Evolutionary conservation across 2,329 filamentous ascomycete genomes (phyloP).

Genomic region (Aspergillus candidus): DNA sequence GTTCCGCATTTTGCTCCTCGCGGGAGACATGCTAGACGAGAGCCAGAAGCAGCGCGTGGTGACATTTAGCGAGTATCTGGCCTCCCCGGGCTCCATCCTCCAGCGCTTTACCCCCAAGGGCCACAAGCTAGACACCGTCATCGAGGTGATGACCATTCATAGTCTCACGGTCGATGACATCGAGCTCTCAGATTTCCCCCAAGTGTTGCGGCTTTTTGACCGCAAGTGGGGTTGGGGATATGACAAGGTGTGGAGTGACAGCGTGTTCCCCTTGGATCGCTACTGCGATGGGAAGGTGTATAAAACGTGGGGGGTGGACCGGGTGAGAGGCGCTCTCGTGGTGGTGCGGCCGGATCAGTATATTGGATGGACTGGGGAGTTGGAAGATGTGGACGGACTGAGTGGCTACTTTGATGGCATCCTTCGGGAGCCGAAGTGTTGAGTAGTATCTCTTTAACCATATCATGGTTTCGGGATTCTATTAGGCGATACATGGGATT

Average conservation of each 20-base stretch:
- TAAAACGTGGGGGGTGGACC: constrained; percentile 22
- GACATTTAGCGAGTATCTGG: constrained; percentile 42
- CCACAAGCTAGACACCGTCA: constrained; percentile 40
- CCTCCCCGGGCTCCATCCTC: constrained; percentile 33
- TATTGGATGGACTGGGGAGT: constrained; percentile 23
- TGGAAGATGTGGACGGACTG: constrained; percentile 19
- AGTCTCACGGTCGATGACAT: constrained; percentile 45
- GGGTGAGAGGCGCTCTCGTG: constrained; percentile 16
- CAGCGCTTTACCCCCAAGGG: constrained; percentile 33
- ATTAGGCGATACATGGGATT: too few relatives aligned
- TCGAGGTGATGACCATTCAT: constrained; percentile 60
- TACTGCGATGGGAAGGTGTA: constrained; percentile 23
- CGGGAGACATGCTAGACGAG: constrained; percentile 49
- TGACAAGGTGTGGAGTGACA: constrained; percentile 52
- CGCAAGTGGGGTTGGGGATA: constrained; percentile 50
- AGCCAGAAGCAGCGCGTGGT: constrained; percentile 44
- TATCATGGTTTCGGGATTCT: too few relatives aligned
- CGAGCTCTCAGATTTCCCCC: constrained; percentile 47
- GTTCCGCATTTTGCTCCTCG: constrained; percentile 47
- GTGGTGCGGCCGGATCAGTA: constrained; percentile 24
- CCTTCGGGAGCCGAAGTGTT: constrained; percentile 1
- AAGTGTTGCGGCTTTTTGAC: constrained; percentile 45
- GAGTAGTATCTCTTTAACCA: neutral
- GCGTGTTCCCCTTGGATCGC: constrained; percentile 21
- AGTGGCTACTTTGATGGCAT: constrained; percentile 19